Base-by-base conservation (phyloP, 2,329 filamentous ascomycete genomes). In the Arthrocladium fulminans region DNA sequence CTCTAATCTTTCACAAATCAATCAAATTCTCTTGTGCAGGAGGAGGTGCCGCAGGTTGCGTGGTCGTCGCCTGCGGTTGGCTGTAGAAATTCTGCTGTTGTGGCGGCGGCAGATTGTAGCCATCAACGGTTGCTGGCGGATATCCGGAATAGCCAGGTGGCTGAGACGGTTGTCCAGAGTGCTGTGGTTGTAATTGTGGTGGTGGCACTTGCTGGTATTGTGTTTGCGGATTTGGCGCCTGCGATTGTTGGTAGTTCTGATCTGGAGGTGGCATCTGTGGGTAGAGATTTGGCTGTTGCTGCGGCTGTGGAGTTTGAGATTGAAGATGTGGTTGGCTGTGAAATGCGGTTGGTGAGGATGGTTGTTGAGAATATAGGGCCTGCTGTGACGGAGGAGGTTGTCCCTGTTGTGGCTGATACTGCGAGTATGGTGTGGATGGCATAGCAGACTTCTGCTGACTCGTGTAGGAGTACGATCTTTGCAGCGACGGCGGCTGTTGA, bases 1-100 rank as follows among this genome's bases (percentile, higher is more conserved):
- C n/a, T n/a, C n/a, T n/a, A n/a, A n/a, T n/a, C n/a, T n/a, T n/a
- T 64, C 65, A 89, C 53, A 90, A 72, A 65, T 92, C 86, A 65
- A 92, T 92, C 60, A 92, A 67, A 50, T 81, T 84, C 66, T 90
- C 86, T 65, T 90, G 56, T 10, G 44, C 39, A 62, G 83, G 78
- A 51, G 81, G 77, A 2, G 76, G 71, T 1, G 84, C 35, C 61
- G 50, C n/a, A n/a, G n/a, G n/a, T n/a, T n/a, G 46, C 50, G 52
- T 48, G 55, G 51, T 19, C 41, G 44, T 5, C 29, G 40, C 45
- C 48, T 63, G 65, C 12, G 61, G 63, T 2, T 61, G 61, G 17
- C 64, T 64, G 55, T 42, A 53, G 40, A 51, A 50, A 22, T 67
- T 65, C 29, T 65, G 63, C 2, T 70, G 68, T 50, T 70, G 67